Percentiles rank a stretch among this genome's conserved stretches.
phyloP scores from a whole-genome alignment of 1,284 basidiomycete genomes.

The Sphaerobolus stellatus region DNA sequence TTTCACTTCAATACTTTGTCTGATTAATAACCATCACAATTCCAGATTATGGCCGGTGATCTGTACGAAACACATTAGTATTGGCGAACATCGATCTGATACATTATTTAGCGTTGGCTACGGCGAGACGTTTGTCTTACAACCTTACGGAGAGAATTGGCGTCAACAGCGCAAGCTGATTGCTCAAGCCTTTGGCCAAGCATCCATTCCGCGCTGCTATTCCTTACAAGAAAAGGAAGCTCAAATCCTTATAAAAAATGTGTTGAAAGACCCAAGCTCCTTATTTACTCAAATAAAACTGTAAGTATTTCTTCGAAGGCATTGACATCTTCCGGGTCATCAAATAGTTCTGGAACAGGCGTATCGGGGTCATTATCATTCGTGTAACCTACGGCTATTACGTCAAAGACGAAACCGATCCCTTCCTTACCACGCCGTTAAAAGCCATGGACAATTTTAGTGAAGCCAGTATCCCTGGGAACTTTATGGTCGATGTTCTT shows the following conservation, averaged over 20 bases:
- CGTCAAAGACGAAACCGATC: slow-evolving; percentile 29
- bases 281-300: no score
- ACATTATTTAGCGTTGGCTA: neutral
- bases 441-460: slow-evolving; percentile 31
- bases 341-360: neutral
- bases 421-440: slow-evolving; percentile 31
- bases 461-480: slow-evolving; percentile 25
- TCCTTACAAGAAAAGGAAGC: neutral
- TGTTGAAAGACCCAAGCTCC: no score
- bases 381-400: slow-evolving; percentile 37
- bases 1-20: neutral
- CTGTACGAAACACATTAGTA: slow-evolving; percentile 34
- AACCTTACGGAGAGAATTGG: neutral
- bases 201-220: neutral
- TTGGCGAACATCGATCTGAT: neutral
- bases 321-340: no score
- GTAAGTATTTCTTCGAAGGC: no score
- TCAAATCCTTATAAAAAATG: neutral
- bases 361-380: slow-evolving; percentile 30
- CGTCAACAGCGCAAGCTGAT: neutral
- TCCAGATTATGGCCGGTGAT: slow-evolving; percentile 54
- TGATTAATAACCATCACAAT: neutral
- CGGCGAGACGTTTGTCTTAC: neutral
- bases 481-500: slow-evolving; percentile 32
- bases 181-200: neutral